phyloP scores from a whole-genome alignment of 192 early-diverging fungal genomes.

The Podila horticola region DNA sequence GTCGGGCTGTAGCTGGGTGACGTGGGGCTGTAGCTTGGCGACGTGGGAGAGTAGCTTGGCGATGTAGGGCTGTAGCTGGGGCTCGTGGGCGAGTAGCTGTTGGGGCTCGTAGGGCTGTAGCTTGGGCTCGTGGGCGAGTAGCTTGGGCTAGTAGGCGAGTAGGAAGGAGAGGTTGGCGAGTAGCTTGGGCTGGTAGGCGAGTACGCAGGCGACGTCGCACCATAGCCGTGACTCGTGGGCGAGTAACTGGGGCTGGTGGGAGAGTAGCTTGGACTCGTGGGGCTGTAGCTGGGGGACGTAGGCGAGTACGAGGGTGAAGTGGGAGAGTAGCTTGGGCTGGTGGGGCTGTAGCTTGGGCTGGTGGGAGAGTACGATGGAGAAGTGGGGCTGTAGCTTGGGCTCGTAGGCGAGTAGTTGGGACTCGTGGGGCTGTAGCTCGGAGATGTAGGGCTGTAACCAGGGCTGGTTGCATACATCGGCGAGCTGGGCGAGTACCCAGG shows the following conservation, averaged over 20 bases:
- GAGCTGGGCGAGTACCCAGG: slow-evolving; percentile 63
- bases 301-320: slow-evolving; percentile 79
- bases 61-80: slow-evolving; percentile 71
- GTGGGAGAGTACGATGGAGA: slow-evolving; percentile 78
- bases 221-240: slow-evolving; percentile 80
- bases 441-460: slow-evolving; percentile 55
- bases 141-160: slow-evolving; percentile 71
- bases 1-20: slow-evolving; percentile 73
- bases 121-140: slow-evolving; percentile 83
- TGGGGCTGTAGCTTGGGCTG: slow-evolving; percentile 78
- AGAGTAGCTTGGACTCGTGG: slow-evolving; percentile 70
- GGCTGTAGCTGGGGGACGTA: slow-evolving; percentile 70
- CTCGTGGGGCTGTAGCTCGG: slow-evolving; percentile 78
- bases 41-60: slow-evolving; percentile 79
- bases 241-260: slow-evolving; percentile 79
- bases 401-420: slow-evolving; percentile 83
- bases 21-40: slow-evolving; percentile 76
- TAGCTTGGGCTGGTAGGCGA: slow-evolving; percentile 79
- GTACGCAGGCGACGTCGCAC: slow-evolving; percentile 76
- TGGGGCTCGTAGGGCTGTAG: slow-evolving; percentile 74
- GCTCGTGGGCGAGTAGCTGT: slow-evolving; percentile 71
- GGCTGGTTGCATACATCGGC: slow-evolving; percentile 49
- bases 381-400: slow-evolving; percentile 61
- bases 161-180: slow-evolving; percentile 79
- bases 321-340: slow-evolving; percentile 78